Base-by-base conservation (phyloP, 176 grass and related monocot genomes). In the Oryza meridionalis region DNA sequence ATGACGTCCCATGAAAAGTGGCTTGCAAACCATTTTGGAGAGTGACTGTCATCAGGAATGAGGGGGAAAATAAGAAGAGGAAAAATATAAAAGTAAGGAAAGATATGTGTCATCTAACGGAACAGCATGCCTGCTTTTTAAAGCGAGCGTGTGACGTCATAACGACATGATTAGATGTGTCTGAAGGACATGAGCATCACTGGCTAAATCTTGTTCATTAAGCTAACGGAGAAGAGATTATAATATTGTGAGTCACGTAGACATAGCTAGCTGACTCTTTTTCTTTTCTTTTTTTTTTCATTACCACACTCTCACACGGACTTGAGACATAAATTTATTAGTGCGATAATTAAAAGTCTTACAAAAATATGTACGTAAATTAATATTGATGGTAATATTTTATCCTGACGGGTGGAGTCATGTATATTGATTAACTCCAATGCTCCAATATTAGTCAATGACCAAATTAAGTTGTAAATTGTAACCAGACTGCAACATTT, bases 161-260 rank as follows among this genome's bases (percentile, higher is more conserved):
- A 90, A 90, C 79, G 79, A 62, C 69, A 63, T 69, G 88, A 90
- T 79, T 33, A 47, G 79, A 75, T 51, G 79, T 68, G 42, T 32
- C 1, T 33, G 38, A 86, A 72, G 79, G 73, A 62, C 67, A 47
- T 15, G 37, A 43, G 29, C 73, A 69, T 79, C 84, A 62, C 59
- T 44, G 61, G 67, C 79, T 82, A 86, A 90, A 86, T 67, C 88
- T 82, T 86, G 83, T 82, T 67, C 73, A 77, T 82, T 73, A 90
- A 86, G 83, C 67, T 82, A 86, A 78, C 46, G 1, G 3, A 32
- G 58, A 61, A 63, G 27, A 25, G 5, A 6, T 12, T 75, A 31
- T 40, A 49, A 40, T 50, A 67, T 72, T 70, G 16, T 65, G 2
- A 73, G 19, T 42, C 67, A 77, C 11, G 5, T 50, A 68, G 33